Evolutionary conservation across 306 rosid genomes (phyloP).

Genomic region (Pueraria montana): DNA sequence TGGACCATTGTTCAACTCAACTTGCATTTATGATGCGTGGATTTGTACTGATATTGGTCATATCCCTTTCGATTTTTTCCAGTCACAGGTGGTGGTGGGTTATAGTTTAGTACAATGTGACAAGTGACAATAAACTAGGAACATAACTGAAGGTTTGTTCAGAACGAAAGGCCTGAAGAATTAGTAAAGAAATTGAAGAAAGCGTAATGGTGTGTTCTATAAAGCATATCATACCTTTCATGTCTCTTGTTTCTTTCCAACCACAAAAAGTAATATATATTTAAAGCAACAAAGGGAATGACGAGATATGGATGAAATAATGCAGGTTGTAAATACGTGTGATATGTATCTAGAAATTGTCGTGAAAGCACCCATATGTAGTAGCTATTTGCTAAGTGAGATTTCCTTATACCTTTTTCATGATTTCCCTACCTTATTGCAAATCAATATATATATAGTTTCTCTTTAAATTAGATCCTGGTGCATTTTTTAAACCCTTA

Average conservation of each 20-base stretch:
- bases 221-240: constrained; percentile 18
- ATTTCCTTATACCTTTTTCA: constrained; percentile 17
- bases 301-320: constrained; percentile 42
- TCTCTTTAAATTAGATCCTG: not conserved
- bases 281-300: constrained; percentile 39
- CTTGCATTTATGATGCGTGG: constrained; percentile 10
- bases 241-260: constrained; percentile 17
- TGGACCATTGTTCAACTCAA: constrained; percentile 53
- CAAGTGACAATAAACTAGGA: constrained; percentile 27
- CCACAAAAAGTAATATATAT: constrained; percentile 2
- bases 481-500: constrained; percentile 2
- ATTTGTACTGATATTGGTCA: constrained; percentile 26
- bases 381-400: not conserved
- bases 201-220: not conserved
- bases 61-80: constrained; percentile 27
- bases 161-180: constrained; percentile 27
- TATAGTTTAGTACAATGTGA: constrained; percentile 18
- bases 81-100: constrained; percentile 26
- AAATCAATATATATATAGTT: not conserved
- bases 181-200: constrained; percentile 33
- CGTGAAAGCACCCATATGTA: not conserved
- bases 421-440: not conserved
- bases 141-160: not conserved
- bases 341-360: not conserved
- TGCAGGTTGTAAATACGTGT: not conserved